A percentile compares a stretch with the other conserved stretches of the same genome.
Conservation (phyloP, 345 rosid species). For the Turritis glabra region DNA sequence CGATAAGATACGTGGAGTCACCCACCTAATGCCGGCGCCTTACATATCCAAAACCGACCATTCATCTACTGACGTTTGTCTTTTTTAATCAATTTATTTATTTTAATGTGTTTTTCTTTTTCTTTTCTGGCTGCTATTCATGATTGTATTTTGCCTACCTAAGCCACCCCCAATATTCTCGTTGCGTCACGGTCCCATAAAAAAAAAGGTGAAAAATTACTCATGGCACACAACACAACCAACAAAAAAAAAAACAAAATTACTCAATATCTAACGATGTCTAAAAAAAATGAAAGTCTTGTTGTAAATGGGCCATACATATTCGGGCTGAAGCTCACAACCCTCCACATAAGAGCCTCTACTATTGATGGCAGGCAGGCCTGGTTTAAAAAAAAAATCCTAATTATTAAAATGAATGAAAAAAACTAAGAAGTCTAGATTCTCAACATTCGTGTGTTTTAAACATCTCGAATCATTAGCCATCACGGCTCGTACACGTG, state of each 20-base stretch:
- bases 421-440: no score
- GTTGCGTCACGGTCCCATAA: not conserved
- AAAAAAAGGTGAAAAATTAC: not conserved
- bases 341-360: not conserved
- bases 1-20: not conserved
- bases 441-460: no score
- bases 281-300: no score
- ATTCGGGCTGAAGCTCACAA: not conserved
- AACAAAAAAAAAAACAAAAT: no score
- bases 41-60: conserved; percentile 15
- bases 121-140: not conserved
- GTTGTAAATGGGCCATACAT: not conserved
- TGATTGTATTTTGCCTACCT: not conserved
- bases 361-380: not conserved
- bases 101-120: no score
- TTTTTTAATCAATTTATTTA: not conserved
- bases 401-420: no score
- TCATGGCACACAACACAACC: no score
- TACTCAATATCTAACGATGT: no score
- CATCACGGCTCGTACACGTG: no score
- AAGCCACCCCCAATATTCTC: not conserved
- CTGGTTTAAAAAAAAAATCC: no score
- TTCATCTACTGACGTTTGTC: not conserved
- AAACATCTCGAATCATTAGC: no score
- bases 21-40: not conserved